Percentiles rank a stretch among this genome's conserved stretches.
Conservation (phyloP, 164 flowering plant genomes). For the Sedum album region DNA sequence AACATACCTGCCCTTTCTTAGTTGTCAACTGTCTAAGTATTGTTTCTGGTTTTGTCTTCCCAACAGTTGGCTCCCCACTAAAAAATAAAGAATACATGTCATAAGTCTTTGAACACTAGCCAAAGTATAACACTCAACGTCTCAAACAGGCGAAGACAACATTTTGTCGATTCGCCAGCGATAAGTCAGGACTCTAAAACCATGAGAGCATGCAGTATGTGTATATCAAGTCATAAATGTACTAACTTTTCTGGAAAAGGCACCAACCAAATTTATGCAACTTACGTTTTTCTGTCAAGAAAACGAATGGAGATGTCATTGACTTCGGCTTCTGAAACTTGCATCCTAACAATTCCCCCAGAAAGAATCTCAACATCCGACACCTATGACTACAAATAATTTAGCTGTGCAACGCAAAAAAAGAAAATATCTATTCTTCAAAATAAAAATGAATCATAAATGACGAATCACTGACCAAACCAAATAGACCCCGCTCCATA, state of each 20-base stretch:
- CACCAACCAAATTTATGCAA: not conserved
- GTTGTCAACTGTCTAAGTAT: slow-evolving; percentile 89
- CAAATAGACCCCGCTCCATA: slow-evolving; percentile 94
- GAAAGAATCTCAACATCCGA: slow-evolving; percentile 90
- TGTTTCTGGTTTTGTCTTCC: slow-evolving; percentile 95
- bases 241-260: too few species aligned
- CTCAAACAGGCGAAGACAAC: not conserved
- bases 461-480: slow-evolving; percentile 52
- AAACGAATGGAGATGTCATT: slow-evolving; percentile 80
- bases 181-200: not conserved
- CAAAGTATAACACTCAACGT: not conserved
- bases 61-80: slow-evolving; percentile 93
- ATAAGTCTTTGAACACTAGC: not conserved
- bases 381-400: slow-evolving; percentile 36
- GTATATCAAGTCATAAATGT: too few species aligned
- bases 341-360: slow-evolving; percentile 79
- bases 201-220: not conserved
- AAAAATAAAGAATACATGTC: slow-evolving; percentile 11
- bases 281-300: slow-evolving; percentile 80
- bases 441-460: too few species aligned
- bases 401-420: slow-evolving; percentile 4
- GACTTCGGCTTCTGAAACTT: slow-evolving; percentile 94
- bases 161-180: not conserved
- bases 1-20: slow-evolving; percentile 89
- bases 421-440: not conserved